Conservation (phyloP, 371 early-diverging fungal genomes). For the Zychaea mexicana region DNA sequence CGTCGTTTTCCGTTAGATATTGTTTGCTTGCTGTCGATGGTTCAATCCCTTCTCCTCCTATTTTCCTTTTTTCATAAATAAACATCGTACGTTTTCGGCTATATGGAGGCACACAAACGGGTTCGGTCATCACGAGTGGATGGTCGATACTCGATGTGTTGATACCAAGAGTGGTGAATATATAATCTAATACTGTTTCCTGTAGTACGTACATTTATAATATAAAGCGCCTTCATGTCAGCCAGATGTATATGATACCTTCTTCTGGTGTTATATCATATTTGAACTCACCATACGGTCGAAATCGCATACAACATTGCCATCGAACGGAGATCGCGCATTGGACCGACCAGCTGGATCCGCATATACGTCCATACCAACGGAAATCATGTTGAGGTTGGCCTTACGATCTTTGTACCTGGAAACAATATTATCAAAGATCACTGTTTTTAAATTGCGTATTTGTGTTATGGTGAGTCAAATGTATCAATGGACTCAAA, state of each 20-base stretch:
- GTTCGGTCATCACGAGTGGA: slow-evolving; percentile 87
- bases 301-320: slow-evolving; percentile 65
- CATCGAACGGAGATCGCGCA: slow-evolving; percentile 79
- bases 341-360: slow-evolving; percentile 72
- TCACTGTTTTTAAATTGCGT: slow-evolving; percentile 42
- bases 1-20: neutral
- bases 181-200: slow-evolving; percentile 86
- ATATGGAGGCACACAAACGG: slow-evolving; percentile 74
- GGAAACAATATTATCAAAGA: slow-evolving; percentile 81
- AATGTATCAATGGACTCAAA: too few species aligned
- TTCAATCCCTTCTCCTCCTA: too few species aligned
- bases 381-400: slow-evolving; percentile 58
- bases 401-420: slow-evolving; percentile 79
- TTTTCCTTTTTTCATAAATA: neutral
- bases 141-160: slow-evolving; percentile 66
- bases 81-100: slow-evolving; percentile 65
- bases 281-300: slow-evolving; percentile 61
- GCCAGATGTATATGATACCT: neutral
- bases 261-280: neutral
- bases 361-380: slow-evolving; percentile 77
- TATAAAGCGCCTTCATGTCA: too few species aligned
- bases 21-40: too few species aligned
- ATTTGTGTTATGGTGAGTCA: neutral
- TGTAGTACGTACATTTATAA: too few species aligned
- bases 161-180: slow-evolving; percentile 80